These are phyloP conservation scores for Nigrospora osmanthi DNA, from an alignment of 2,329 filamentous ascomycete species.

Conservation along the genomic window DNA sequence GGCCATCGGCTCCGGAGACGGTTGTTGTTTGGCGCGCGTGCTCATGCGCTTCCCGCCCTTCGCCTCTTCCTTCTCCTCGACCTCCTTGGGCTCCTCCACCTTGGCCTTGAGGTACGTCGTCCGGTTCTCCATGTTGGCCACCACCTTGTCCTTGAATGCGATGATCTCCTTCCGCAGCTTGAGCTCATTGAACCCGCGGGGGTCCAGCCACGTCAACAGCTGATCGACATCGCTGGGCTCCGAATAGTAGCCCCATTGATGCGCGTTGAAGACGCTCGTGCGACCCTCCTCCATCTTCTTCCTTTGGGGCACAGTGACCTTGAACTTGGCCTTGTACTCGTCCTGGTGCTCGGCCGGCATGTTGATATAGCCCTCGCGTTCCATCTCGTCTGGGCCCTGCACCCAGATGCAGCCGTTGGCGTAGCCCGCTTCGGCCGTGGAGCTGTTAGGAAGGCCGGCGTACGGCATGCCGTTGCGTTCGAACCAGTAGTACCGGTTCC, in stretches of 20 bases:
- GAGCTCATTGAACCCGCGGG: conserved; percentile 76
- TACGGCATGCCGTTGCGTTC: conserved; percentile 98
- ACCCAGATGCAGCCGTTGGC: conserved; percentile 96
- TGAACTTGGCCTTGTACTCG: conserved; percentile 69
- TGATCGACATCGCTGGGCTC: conserved; percentile 70
- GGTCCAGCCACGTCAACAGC: conserved; percentile 82
- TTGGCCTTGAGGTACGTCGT: conserved; percentile 56
- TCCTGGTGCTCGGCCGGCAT: conserved; percentile 61
- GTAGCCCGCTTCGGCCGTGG: conserved; percentile 78
- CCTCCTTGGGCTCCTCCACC: conserved; percentile 21
- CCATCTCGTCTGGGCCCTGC: conserved; percentile 86
- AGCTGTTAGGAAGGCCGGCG: conserved; percentile 77
- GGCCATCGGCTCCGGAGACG: conserved; percentile 34
- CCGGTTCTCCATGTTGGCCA: conserved; percentile 69
- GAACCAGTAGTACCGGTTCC: conserved; percentile 99
- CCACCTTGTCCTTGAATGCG: conserved; percentile 12
- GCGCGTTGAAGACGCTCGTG: conserved; percentile 68
- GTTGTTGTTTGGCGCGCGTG: conserved; percentile 36
- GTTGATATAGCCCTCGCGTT: conserved; percentile 80
- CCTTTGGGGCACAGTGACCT: conserved; percentile 77
- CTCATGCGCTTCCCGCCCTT: conserved; percentile 32
- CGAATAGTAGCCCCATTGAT: conserved; percentile 88
- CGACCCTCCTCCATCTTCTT: conserved; percentile 79
- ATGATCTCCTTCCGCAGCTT: conserved; percentile 85
- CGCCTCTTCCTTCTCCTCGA: conserved; percentile 25